phyloP scores from a whole-genome alignment of 2,329 filamentous ascomycete species.

The Myriosclerotinia duriaeana region DNA sequence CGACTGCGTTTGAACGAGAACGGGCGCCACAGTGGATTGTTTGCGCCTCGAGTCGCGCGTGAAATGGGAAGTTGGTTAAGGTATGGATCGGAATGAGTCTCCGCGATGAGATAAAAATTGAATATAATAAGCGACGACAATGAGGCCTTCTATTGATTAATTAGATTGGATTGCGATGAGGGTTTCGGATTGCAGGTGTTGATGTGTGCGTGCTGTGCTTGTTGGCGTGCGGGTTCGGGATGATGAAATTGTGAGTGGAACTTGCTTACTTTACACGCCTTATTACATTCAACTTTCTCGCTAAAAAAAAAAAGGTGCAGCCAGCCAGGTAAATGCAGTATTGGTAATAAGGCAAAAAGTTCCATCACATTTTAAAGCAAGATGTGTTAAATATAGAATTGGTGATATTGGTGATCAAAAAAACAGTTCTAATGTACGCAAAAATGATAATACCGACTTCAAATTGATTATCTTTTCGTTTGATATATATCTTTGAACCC shows the following conservation, averaged over 20 bases:
- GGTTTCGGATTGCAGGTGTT: constrained; percentile 11
- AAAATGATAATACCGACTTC: neutral
- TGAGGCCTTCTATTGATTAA: neutral
- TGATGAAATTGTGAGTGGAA: constrained; percentile 25
- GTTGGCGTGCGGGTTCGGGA: constrained; percentile 23
- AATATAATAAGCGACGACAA: neutral
- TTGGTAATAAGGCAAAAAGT: constrained; percentile 1
- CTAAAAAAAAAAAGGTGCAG: constrained; percentile 1
- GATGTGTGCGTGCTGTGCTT: constrained; percentile 5
- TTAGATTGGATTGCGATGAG: constrained; percentile 25
- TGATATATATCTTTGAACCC: neutral
- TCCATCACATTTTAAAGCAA: neutral
- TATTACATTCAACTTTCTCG: constrained; percentile 17
- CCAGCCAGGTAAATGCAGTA: neutral
- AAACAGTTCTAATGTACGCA: neutral
- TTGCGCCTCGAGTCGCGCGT: constrained; percentile 30
- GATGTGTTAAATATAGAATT: constrained; percentile 9
- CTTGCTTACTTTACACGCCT: constrained; percentile 15
- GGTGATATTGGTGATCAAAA: neutral
- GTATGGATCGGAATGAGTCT: constrained; percentile 2
- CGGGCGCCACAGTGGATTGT: constrained; percentile 36
- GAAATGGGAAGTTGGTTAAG: constrained; percentile 17
- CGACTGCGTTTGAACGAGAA: constrained; percentile 32
- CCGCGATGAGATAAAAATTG: neutral
- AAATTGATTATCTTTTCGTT: too few species aligned